These are phyloP conservation scores for Mucor circinelloides DNA, from an alignment of 371 early-diverging fungal species.

Conservation along the genomic window DNA sequence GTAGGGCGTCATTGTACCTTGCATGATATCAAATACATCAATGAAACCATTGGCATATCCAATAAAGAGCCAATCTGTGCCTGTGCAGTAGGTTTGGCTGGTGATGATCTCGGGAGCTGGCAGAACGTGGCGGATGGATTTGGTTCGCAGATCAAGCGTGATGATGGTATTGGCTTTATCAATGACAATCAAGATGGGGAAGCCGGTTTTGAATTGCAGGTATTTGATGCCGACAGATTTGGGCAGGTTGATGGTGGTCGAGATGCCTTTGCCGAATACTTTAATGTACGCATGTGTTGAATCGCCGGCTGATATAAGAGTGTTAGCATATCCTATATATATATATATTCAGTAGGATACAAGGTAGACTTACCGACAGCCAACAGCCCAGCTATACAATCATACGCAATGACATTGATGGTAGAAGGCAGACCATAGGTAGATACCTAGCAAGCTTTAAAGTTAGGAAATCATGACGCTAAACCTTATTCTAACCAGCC, in stretches of 20 bases:
- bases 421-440: conserved; percentile 54
- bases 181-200: conserved; percentile 46
- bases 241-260: conserved; percentile 25
- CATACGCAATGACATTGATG: conserved; percentile 52
- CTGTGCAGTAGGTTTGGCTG: conserved; percentile 49
- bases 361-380: conserved; percentile 47
- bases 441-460: conserved; percentile 28
- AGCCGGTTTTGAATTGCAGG: conserved; percentile 55
- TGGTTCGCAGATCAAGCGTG: conserved; percentile 53
- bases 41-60: conserved; percentile 59
- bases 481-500: not conserved
- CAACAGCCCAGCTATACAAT: conserved; percentile 57
- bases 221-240: conserved; percentile 47
- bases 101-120: conserved; percentile 54
- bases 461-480: not conserved
- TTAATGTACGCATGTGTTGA: conserved; percentile 28
- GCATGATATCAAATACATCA: conserved; percentile 57
- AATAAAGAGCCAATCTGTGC: conserved; percentile 62
- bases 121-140: conserved; percentile 38
- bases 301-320: conserved; percentile 14
- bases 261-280: conserved; percentile 49
- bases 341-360: not conserved
- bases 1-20: conserved; percentile 45
- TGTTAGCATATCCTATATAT: not conserved
- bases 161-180: conserved; percentile 55